These are phyloP conservation scores for Tarenaya hassleriana DNA, from an alignment of 345 rosid species.

Conservation along the genomic window DNA sequence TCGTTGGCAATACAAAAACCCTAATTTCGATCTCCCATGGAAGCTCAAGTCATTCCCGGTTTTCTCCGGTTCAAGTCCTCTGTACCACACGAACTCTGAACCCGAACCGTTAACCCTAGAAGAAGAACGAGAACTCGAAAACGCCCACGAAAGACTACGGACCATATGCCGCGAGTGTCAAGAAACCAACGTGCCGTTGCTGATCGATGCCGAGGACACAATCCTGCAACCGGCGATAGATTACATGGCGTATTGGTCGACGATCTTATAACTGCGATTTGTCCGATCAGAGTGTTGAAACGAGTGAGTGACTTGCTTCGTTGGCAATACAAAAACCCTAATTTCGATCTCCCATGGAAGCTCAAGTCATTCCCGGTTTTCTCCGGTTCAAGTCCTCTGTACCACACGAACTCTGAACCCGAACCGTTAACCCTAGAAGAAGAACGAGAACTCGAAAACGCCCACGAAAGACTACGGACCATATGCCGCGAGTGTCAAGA, in stretches of 20 bases:
- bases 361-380: slow-evolving; percentile 50
- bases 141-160: slow-evolving; percentile 43
- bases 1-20: slow-evolving; percentile 68
- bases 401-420: slow-evolving; percentile 63
- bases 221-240: slow-evolving; percentile 79
- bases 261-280: slow-evolving; percentile 57
- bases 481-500: slow-evolving; percentile 54
- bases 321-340: slow-evolving; percentile 64
- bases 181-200: slow-evolving; percentile 45
- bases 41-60: slow-evolving; percentile 53
- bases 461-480: slow-evolving; percentile 38
- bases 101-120: slow-evolving; percentile 57
- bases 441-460: slow-evolving; percentile 49
- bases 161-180: slow-evolving; percentile 50
- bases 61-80: slow-evolving; percentile 60
- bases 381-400: slow-evolving; percentile 58
- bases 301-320: slow-evolving; percentile 69
- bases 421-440: slow-evolving; percentile 55
- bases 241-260: slow-evolving; percentile 61
- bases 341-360: slow-evolving; percentile 74
- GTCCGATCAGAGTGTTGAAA: slow-evolving; percentile 52
- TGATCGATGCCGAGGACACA: slow-evolving; percentile 79
- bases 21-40: slow-evolving; percentile 67
- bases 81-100: slow-evolving; percentile 56
- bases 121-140: slow-evolving; percentile 54